Evolutionary conservation across 2,329 filamentous ascomycete species (phyloP), one percentile per base, ranked within the genome.

Genomic region (Hypomyces perniciosus): DNA sequence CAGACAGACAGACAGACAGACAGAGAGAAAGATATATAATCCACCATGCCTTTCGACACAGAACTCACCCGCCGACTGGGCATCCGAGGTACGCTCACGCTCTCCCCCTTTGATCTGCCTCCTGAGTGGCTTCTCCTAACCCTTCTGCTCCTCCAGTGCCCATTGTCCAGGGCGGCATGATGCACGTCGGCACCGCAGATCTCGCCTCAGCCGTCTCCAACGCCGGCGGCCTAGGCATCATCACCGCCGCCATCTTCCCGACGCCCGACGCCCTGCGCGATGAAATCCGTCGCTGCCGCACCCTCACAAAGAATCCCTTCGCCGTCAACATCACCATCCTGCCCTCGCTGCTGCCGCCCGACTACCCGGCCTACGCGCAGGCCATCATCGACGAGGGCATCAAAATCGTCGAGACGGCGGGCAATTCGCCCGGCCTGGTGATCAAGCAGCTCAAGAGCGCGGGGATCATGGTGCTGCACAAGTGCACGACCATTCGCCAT

Each of bases 401-500:
- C 71, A 82, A 80, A 57, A 85, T 97, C 55, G 92, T 97, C 60
- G 93, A 97, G 74, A 96, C 90, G 3, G 90, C 90, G 1, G 90
- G 90, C 48, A 95, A 95, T 75, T 77, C 73, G 46, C 93, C 93
- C 0, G 93, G 90, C 1, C 90, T 91, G 4, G 85, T 99, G 57
- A 97, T 99, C 68, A 77, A 81, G 65, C 82, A 90, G 75, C 79
- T 99, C 49, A 99, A 97, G 74, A 80, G 80, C 54, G 87, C 85
- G 5, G 83, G 83, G 51, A 80, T 81, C 62, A 92, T 80, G 50
- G 84, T 99, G 61, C 75, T 99, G 51, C 93, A 99, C 80, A 99
- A 99, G 75, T 97, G 93, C 77, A 99, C 93, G 7, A 95, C 90
- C 5, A 95, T 99, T 72, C 78, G 90, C 50, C 93, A 99, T 67